Percentiles rank a stretch among this genome's conserved stretches.
Evolutionary conservation across 441 rosid genomes (phyloP).

Genomic region (Mallotus repandus): DNA sequence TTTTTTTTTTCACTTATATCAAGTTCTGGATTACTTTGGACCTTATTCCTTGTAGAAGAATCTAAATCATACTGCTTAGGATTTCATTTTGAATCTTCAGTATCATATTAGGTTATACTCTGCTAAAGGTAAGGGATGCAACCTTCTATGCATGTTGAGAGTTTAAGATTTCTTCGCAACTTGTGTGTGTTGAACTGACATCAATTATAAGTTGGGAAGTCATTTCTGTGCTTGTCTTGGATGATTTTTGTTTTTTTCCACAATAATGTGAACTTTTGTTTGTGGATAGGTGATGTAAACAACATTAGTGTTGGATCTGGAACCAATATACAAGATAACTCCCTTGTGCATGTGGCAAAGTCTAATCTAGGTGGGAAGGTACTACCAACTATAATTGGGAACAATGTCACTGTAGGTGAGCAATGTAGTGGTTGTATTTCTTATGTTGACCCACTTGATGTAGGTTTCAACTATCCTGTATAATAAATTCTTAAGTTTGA

Average conservation of each 20-base stretch:
- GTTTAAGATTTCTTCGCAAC: not conserved
- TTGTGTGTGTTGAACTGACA: not conserved
- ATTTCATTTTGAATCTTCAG: too few species aligned
- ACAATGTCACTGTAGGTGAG: conserved; percentile 92
- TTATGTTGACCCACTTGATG: conserved; percentile 3
- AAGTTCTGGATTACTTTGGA: not conserved
- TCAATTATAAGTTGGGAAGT: not conserved
- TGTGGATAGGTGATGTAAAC: conserved; percentile 74
- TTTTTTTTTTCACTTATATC: not conserved
- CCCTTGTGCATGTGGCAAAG: conserved; percentile 93
- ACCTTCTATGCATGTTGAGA: not conserved
- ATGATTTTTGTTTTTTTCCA: not conserved
- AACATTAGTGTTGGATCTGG: conserved; percentile 77
- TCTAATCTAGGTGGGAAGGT: conserved; percentile 94
- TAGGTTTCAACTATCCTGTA: conserved; percentile 11
- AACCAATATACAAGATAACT: conserved; percentile 94
- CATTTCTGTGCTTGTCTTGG: not conserved
- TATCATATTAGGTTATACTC: not conserved
- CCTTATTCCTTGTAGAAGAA: too few species aligned
- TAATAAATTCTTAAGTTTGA: conserved; percentile 25
- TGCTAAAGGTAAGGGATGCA: not conserved
- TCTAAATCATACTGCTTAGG: too few species aligned
- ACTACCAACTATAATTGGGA: conserved; percentile 75
- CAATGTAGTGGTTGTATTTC: not conserved
- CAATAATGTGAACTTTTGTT: conserved; percentile 15